Evolutionary conservation across 768 basidiomycete species (phyloP).

Genomic region (Auriculariales sp.): DNA sequence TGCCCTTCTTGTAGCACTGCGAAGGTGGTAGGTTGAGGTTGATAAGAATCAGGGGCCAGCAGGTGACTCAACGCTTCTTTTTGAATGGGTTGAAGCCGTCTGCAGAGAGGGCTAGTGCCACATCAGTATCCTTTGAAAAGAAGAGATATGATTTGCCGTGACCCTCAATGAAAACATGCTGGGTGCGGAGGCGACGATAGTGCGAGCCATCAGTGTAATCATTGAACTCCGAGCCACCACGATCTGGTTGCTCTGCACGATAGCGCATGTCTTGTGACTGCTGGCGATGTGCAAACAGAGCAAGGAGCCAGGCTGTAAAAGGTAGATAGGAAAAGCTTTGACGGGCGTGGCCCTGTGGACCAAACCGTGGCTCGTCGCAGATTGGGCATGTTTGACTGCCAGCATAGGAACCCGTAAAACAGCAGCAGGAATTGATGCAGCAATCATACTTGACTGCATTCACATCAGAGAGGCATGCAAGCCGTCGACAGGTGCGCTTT

Average conservation of each 20-base stretch:
- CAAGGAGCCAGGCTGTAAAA: conserved; percentile 21
- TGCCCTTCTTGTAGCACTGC: conserved; percentile 18
- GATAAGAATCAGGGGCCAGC: conserved; percentile 27
- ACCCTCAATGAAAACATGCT: conserved; percentile 16
- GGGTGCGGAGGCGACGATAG: conserved; percentile 15
- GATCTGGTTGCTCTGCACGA: conserved; percentile 12
- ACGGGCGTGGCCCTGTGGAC: conserved; percentile 11
- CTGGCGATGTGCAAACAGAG: conserved; percentile 10
- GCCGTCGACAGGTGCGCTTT: conserved; percentile 8
- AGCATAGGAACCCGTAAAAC: conserved; percentile 19
- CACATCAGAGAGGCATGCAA: conserved; percentile 19
- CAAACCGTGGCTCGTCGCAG: conserved; percentile 18
- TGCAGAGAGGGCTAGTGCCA: conserved; percentile 26
- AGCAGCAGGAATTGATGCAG: conserved; percentile 27
- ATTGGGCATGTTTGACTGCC: conserved; percentile 18
- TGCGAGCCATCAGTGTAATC: conserved; percentile 23
- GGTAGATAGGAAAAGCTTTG: conserved; percentile 23
- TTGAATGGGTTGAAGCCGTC: conserved; percentile 30
- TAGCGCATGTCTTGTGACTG: conserved; percentile 17
- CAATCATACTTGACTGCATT: conserved; percentile 22
- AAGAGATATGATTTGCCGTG: conserved; percentile 12
- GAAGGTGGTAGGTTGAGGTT: conserved; percentile 30
- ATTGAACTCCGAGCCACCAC: conserved; percentile 10
- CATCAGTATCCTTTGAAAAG: conserved; percentile 24
- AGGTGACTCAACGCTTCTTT: conserved; percentile 16